Conservation (phyloP, 495 filamentous ascomycete genomes). For the Trichoderma reesei region DNA sequence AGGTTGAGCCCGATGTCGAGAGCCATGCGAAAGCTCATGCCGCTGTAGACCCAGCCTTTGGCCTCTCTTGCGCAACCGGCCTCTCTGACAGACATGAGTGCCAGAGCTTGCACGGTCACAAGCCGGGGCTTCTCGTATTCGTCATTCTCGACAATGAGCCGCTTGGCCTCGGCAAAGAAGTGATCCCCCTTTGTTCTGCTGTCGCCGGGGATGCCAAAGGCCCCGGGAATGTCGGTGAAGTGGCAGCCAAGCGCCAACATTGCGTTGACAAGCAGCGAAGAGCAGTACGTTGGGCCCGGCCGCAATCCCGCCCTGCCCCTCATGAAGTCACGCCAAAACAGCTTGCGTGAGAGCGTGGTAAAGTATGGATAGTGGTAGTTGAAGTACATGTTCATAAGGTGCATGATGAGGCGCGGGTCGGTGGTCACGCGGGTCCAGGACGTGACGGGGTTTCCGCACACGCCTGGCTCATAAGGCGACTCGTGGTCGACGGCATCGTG, state of each 20-base stretch:
- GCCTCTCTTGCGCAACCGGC: slow-evolving; percentile 92
- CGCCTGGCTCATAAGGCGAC: slow-evolving; percentile 29
- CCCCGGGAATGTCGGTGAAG: slow-evolving; percentile 69
- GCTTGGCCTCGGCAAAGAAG: slow-evolving; percentile 93
- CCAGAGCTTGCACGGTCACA: slow-evolving; percentile 90
- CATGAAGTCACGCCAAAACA: slow-evolving; percentile 83
- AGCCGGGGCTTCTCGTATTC: slow-evolving; percentile 84
- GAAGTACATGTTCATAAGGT: slow-evolving; percentile 96
- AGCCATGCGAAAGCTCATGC: slow-evolving; percentile 98
- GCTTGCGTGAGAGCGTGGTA: slow-evolving; percentile 76
- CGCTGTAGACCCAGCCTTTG: slow-evolving; percentile 95
- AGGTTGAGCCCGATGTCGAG: slow-evolving; percentile 88
- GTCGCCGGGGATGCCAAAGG: slow-evolving; percentile 58
- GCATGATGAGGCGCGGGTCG: slow-evolving; percentile 66
- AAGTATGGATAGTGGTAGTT: slow-evolving; percentile 98
- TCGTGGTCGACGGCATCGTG: slow-evolving; percentile 25
- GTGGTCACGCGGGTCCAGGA: slow-evolving; percentile 85
- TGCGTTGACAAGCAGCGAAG: slow-evolving; percentile 81
- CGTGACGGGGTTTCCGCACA: slow-evolving; percentile 54
- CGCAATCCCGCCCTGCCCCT: slow-evolving; percentile 36
- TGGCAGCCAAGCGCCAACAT: slow-evolving; percentile 96
- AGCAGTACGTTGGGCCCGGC: slow-evolving; percentile 63
- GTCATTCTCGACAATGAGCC: slow-evolving; percentile 80
- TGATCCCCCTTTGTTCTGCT: slow-evolving; percentile 87
- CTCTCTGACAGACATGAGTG: slow-evolving; percentile 93